Conservation (phyloP, 176 grass and related monocot genomes). For the Poa annua region DNA sequence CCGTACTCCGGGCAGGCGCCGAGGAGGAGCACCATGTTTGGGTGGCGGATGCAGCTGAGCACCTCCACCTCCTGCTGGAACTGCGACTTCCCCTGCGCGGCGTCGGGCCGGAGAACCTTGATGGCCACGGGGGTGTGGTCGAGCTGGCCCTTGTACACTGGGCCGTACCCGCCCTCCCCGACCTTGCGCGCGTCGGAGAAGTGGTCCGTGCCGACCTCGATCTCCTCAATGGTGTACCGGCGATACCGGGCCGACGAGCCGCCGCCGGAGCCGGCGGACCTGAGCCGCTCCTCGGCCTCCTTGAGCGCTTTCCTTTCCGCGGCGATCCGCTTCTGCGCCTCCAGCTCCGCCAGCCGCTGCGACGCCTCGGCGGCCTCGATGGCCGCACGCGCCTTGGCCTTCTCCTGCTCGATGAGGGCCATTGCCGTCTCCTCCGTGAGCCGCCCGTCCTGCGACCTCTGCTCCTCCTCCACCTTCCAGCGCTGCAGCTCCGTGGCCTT, state of each 20-base stretch:
- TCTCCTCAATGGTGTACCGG: constrained; percentile 77
- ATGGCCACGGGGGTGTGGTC: constrained; percentile 91
- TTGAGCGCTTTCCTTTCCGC: constrained; percentile 69
- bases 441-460: constrained; percentile 50
- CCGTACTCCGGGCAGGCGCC: constrained; percentile 93
- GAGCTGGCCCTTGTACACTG: constrained; percentile 78
- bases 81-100: constrained; percentile 80
- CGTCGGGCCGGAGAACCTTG: constrained; percentile 89
- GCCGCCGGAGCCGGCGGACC: constrained; percentile 9
- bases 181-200: constrained; percentile 72
- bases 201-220: constrained; percentile 73
- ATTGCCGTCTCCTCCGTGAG: constrained; percentile 69
- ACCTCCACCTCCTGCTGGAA: constrained; percentile 98
- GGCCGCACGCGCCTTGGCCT: constrained; percentile 62
- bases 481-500: constrained; percentile 82
- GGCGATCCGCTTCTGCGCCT: constrained; percentile 67
- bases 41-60: constrained; percentile 92
- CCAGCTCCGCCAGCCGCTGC: constrained; percentile 73
- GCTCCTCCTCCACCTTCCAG: constrained; percentile 72
- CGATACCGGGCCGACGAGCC: constrained; percentile 56
- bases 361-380: constrained; percentile 66
- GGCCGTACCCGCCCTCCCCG: constrained; percentile 94
- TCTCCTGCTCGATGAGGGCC: constrained; percentile 77
- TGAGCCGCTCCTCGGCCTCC: constrained; percentile 66
- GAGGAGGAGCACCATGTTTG: constrained; percentile 95